A percentile compares a stretch with the other conserved stretches of the same genome.
These are phyloP conservation scores for Tetrahymena elliotti DNA, from an alignment of 73 alveolate species.

Conservation along the genomic window DNA sequence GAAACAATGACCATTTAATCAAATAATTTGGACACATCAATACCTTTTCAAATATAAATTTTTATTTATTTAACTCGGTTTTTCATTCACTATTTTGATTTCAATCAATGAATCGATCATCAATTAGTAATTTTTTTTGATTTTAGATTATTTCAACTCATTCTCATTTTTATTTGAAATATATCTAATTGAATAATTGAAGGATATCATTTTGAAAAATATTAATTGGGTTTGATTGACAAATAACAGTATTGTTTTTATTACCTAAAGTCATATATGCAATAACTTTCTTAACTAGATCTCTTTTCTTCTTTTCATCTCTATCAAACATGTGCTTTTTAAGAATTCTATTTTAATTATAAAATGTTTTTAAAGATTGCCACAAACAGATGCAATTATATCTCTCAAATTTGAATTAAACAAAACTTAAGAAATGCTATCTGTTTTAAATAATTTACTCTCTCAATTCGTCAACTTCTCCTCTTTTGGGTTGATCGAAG, in stretches of 20 bases:
- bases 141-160: too few relatives aligned
- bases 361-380: conserved; percentile 29
- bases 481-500: neutral
- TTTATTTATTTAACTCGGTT: too few relatives aligned
- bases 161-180: too few relatives aligned
- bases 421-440: neutral
- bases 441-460: neutral
- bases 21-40: conserved; percentile 87
- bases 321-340: conserved; percentile 72
- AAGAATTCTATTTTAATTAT: conserved; percentile 48
- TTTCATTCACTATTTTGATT: too few relatives aligned
- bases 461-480: neutral
- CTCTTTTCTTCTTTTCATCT: conserved; percentile 76
- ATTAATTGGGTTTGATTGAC: neutral
- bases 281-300: conserved; percentile 89
- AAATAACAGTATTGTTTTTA: neutral
- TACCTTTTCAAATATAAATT: conserved; percentile 3
- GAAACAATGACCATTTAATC: conserved; percentile 95
- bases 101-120: too few relatives aligned
- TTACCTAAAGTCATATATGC: conserved; percentile 95
- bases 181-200: too few relatives aligned
- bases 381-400: neutral
- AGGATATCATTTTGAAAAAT: neutral
- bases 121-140: too few relatives aligned
- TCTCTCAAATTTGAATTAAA: too few relatives aligned